phyloP scores from a whole-genome alignment of 805 yeast genomes.

The Yarrowia keelungensis region DNA sequence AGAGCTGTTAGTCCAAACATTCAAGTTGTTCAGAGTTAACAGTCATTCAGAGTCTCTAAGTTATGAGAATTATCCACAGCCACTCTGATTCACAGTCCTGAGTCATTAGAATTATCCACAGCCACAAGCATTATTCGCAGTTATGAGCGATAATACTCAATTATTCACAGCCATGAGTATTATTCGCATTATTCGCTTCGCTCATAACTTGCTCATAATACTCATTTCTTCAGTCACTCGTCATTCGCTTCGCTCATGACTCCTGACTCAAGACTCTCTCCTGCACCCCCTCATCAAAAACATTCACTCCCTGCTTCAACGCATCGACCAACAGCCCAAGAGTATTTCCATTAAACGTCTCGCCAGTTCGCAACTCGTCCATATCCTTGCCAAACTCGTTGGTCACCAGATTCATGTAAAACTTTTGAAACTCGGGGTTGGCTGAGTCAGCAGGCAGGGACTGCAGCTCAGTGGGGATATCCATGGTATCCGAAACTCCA shows the following conservation, averaged over 20 bases:
- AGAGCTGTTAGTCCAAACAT: too few species aligned
- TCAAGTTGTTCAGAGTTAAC: too few species aligned
- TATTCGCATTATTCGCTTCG: too few species aligned
- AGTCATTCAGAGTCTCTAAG: too few species aligned
- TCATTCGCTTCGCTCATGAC: too few species aligned
- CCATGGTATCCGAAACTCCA: not conserved
- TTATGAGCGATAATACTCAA: not conserved
- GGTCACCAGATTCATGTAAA: conserved; percentile 56
- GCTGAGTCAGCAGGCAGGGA: conserved; percentile 20
- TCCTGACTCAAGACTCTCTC: conserved; percentile 35
- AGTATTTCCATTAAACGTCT: conserved; percentile 52
- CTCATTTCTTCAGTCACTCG: too few species aligned
- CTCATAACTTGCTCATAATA: too few species aligned
- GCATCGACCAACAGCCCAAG: conserved; percentile 50
- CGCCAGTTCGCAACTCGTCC: conserved; percentile 53
- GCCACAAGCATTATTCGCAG: not conserved
- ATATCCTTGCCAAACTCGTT: conserved; percentile 58
- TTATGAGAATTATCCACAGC: too few species aligned
- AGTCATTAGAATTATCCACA: not conserved
- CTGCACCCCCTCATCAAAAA: conserved; percentile 49
- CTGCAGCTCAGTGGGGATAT: conserved; percentile 17
- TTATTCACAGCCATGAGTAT: not conserved
- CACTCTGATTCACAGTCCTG: too few species aligned
- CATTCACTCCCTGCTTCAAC: conserved; percentile 51
- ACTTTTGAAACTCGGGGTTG: conserved; percentile 46